Conservation (phyloP, 495 filamentous ascomycete genomes). For the Podospora pseudopauciseta region DNA sequence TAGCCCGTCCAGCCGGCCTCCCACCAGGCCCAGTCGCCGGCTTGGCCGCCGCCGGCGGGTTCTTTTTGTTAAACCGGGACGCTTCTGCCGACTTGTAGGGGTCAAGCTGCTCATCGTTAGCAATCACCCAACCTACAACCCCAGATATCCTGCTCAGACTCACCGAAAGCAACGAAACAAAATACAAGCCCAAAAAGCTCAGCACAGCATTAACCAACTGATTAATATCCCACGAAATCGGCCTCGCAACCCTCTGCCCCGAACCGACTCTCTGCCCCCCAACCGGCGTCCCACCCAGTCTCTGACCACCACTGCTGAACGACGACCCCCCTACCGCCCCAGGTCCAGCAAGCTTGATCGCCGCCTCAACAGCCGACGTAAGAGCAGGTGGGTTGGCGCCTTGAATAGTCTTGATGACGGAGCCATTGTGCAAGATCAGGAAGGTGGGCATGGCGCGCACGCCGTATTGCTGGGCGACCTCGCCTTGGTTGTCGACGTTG, state of each 20-base stretch:
- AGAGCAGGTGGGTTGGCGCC: conserved; percentile 77
- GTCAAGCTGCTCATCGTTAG: conserved; percentile 52
- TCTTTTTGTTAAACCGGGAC: conserved; percentile 59
- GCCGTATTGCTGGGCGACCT: conserved; percentile 52
- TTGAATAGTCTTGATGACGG: conserved; percentile 65
- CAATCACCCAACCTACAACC: background rate
- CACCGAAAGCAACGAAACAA: conserved; percentile 55
- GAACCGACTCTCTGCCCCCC: conserved; percentile 18
- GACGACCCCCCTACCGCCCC: conserved; percentile 43
- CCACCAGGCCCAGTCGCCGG: conserved; percentile 20
- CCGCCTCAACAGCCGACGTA: conserved; percentile 70
- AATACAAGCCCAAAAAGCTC: conserved; percentile 58
- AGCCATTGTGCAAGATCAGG: conserved; percentile 75
- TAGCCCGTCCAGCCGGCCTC: conserved; percentile 29
- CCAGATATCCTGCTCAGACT: conserved; percentile 8
- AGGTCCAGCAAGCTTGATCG: conserved; percentile 55
- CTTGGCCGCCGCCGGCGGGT: conserved; percentile 24
- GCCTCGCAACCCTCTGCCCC: conserved; percentile 27
- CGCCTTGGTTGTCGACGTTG: conserved; percentile 55
- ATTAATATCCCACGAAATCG: conserved; percentile 40
- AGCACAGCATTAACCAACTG: conserved; percentile 46
- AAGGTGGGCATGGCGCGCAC: conserved; percentile 78
- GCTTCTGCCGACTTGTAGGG: conserved; percentile 61
- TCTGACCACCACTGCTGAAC: conserved; percentile 39
- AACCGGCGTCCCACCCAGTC: conserved; percentile 30